Evolutionary conservation across 352 stramenopile species (phyloP).

Genomic region (Pythium phragmiticola): DNA sequence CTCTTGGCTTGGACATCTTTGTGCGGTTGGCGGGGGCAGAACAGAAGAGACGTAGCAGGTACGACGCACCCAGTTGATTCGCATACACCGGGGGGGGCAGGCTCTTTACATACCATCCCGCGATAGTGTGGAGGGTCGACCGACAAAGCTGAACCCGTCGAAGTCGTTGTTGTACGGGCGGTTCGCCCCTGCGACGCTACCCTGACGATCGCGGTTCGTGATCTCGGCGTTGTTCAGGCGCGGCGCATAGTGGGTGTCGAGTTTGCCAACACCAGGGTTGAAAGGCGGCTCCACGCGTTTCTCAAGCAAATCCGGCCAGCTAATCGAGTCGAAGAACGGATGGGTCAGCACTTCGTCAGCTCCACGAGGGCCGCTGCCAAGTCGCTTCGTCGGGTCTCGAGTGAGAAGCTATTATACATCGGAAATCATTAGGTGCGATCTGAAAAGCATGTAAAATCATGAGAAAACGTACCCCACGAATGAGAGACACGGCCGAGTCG

Average conservation of each 20-base stretch:
- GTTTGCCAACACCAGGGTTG: conserved; percentile 86
- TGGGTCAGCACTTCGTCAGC: conserved; percentile 90
- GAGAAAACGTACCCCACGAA: conserved; percentile 82
- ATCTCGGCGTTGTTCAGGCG: conserved; percentile 89
- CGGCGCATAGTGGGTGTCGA: conserved; percentile 85
- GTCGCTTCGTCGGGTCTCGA: conserved; percentile 92
- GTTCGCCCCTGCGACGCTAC: conserved; percentile 64
- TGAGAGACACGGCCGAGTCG: conserved; percentile 83
- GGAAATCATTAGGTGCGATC: neutral
- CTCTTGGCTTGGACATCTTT: neutral
- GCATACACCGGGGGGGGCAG: neutral
- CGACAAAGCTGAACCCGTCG: conserved; percentile 90
- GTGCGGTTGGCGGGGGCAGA: no score
- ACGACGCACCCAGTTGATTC: no score
- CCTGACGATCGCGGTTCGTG: conserved; percentile 78
- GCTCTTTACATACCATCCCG: conserved; percentile 24
- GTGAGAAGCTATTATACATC: conserved; percentile 89
- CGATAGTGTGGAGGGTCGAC: conserved; percentile 72
- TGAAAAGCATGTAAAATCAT: neutral
- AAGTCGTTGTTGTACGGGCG: conserved; percentile 75
- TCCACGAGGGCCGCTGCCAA: conserved; percentile 91
- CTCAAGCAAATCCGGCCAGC: conserved; percentile 87
- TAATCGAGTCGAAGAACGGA: conserved; percentile 91
- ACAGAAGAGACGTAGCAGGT: no score
- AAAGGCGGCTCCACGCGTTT: conserved; percentile 83